A percentile compares a stretch with the other conserved stretches of the same genome.
phyloP scores from a whole-genome alignment of 1,139 yeast species.

The Lodderomyces metapsilosis region DNA sequence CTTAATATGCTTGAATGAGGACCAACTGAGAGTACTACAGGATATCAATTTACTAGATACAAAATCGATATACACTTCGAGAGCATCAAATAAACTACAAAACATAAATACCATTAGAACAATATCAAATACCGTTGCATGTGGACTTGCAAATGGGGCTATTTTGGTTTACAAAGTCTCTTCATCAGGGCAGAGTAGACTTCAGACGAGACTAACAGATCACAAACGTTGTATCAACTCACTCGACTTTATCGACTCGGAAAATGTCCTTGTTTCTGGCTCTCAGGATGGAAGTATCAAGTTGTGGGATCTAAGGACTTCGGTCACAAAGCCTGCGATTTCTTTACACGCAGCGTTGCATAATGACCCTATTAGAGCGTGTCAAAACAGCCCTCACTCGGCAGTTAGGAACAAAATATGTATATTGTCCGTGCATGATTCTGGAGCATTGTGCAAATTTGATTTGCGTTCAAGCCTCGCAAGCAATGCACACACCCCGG shows the following conservation, averaged over 20 bases:
- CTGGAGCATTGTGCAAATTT: constrained; percentile 83
- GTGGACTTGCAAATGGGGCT: constrained; percentile 43
- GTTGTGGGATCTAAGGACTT: constrained; percentile 79
- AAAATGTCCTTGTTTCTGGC: constrained; percentile 70
- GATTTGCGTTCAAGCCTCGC: constrained; percentile 54
- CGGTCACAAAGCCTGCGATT: constrained; percentile 43
- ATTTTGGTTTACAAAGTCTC: constrained; percentile 34
- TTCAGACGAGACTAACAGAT: constrained; percentile 53
- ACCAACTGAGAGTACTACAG: constrained; percentile 35
- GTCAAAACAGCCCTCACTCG: constrained; percentile 58
- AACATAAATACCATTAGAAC: constrained; percentile 43
- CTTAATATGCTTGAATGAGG: constrained; percentile 42
- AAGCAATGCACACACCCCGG: constrained; percentile 36
- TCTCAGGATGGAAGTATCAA: constrained; percentile 89
- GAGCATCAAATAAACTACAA: constrained; percentile 33
- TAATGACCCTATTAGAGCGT: constrained; percentile 63
- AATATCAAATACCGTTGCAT: constrained; percentile 34
- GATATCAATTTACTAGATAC: constrained; percentile 48
- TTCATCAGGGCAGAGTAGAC: constrained; percentile 37
- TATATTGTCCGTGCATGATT: constrained; percentile 73
- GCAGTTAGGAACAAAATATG: constrained; percentile 30
- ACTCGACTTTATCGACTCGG: constrained; percentile 61
- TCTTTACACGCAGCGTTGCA: constrained; percentile 48
- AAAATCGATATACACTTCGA: constrained; percentile 45
- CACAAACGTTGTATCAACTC: constrained; percentile 84